phyloP scores from a whole-genome alignment of 2,329 filamentous ascomycete species.

The Furcasterigmium sp. region DNA sequence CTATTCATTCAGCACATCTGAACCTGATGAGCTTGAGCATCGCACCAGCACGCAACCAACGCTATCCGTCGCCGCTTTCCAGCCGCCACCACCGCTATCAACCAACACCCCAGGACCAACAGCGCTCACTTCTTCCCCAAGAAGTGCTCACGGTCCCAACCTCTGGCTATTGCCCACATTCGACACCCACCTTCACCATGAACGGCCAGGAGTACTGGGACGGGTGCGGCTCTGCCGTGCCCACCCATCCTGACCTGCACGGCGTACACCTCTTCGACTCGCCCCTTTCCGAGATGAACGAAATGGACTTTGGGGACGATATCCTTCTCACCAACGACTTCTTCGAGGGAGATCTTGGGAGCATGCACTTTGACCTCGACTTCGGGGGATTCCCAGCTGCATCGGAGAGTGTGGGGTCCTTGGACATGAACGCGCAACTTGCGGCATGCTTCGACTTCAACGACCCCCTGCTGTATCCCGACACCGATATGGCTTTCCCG shows the following conservation, averaged over 20 bases:
- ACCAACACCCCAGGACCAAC: conserved; percentile 2
- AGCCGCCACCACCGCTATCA: neutral
- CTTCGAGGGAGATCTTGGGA: conserved; percentile 4
- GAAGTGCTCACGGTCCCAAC: neutral
- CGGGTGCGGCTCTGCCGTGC: neutral
- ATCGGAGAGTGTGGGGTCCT: conserved; percentile 4
- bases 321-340: neutral
- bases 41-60: conserved; percentile 9
- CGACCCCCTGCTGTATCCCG: conserved; percentile 7
- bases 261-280: conserved; percentile 1
- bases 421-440: neutral
- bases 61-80: conserved; percentile 1
- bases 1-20: conserved; percentile 13
- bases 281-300: conserved; percentile 1
- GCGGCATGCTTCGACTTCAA: conserved; percentile 6
- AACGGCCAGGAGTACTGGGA: conserved; percentile 1
- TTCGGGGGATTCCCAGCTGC: conserved; percentile 2
- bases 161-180: neutral
- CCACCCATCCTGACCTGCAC: neutral
- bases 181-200: neutral
- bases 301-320: conserved; percentile 1
- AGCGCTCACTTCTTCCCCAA: neutral
- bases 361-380: conserved; percentile 4
- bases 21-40: conserved; percentile 8
- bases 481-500: conserved; percentile 1